Base-by-base conservation (phyloP, 2,329 filamentous ascomycete genomes). In the Seiridium unicorne region DNA sequence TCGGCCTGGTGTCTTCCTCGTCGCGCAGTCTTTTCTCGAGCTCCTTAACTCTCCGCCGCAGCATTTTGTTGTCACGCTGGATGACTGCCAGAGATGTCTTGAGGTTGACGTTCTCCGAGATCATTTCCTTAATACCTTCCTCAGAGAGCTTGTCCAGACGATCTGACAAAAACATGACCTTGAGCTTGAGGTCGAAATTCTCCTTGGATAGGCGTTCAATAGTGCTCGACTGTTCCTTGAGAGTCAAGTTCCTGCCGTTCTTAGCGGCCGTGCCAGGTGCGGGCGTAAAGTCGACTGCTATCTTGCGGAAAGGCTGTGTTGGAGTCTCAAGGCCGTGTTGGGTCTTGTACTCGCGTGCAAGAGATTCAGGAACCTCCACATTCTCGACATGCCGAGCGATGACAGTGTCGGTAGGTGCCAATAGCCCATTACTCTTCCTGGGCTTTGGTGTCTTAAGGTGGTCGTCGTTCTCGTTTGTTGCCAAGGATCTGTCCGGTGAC, bases 181-280 rank as follows among this genome's bases (percentile, higher is more conserved):
- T 96, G 76, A 98, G 88, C 76, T 98, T 97, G 59, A 98, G 79
- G 72, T 97, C 94, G 72, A 98, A 99, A 65, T 99, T 99, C 74
- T 99, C 95, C 76, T 99, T 99, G 62, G 92, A 96, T 2, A 98
- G 83, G 61, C 93, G 88, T 74, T 99, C 95, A 64, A 99, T 97
- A 11, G 94, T 98, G 76, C 90, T 96, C 72, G 94, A 97, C 75
- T 99, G 95, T 75, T 99, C 95, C 74, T 97, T 98, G 46, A 99
- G 79, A 0, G 95, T 98, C 76, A 99, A 79, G 66, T 86, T 91
- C 69, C 85, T 88, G 26, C 88, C 87, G 49, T 82, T 81, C 48
- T 86, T 81, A 36, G 79, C 78, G 0, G 81, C 81, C 34, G 83
- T 81, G 7, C 79, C 76, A 3, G 76, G 77, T 11, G 79, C 72